Percentiles rank a stretch among this genome's conserved stretches.
Evolutionary conservation across 768 basidiomycete genomes (phyloP).

Genomic region (Suillus hirtellus): DNA sequence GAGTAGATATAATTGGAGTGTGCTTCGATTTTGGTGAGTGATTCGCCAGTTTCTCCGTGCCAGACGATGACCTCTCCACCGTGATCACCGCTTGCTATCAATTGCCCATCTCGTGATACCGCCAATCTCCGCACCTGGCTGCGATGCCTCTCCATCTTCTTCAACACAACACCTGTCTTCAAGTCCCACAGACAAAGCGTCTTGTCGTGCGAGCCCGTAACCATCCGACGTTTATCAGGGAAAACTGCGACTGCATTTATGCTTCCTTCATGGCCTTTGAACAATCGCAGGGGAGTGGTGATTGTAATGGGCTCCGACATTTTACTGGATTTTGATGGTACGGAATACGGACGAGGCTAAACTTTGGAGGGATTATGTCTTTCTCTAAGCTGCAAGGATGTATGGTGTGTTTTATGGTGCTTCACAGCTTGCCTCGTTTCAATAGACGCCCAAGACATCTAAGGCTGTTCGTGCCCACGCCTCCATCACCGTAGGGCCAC

Average conservation of each 20-base stretch:
- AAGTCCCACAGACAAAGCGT: neutral
- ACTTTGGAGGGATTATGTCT: neutral
- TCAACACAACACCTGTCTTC: neutral
- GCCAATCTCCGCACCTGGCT: accelerated
- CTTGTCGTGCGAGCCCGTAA: neutral
- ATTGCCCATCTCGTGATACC: neutral
- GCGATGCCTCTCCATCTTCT: too few species aligned
- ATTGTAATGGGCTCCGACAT: neutral
- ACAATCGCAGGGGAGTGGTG: neutral
- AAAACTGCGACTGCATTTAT: neutral
- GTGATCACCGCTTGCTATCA: neutral
- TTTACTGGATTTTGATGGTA: neutral
- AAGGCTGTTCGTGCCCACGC: too few species aligned
- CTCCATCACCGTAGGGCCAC: too few species aligned
- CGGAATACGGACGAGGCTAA: neutral
- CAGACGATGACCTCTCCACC: too few species aligned
- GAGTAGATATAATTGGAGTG: too few species aligned
- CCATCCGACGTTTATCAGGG: neutral
- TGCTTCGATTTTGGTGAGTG: too few species aligned
- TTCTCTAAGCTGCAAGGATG: too few species aligned
- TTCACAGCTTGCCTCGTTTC: too few species aligned
- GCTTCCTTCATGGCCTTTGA: neutral
- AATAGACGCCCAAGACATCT: too few species aligned
- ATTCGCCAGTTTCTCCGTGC: too few species aligned
- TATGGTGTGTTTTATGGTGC: too few species aligned